Base-by-base conservation (phyloP, 257 asterid species). In the Mentha longifolia region DNA sequence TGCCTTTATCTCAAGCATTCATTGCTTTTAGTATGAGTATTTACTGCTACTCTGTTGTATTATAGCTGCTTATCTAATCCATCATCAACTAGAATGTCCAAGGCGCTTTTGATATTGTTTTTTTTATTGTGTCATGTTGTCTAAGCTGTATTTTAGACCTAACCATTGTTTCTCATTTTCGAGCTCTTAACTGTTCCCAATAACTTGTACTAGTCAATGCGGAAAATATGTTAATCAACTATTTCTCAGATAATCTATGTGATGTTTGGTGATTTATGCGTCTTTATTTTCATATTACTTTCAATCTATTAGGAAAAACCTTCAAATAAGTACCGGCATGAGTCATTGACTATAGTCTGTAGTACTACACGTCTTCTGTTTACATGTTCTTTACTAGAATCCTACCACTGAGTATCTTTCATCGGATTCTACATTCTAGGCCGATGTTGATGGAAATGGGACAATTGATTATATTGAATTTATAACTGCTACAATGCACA, bases 361-460 rank as follows among this genome's bases (percentile, higher is more conserved):
- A 3, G 16, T 12, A 45, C 51, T 13, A 50, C 7, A 52, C 8
- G 3, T 49, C 71, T 66, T 47, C 4, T 47, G 2, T 65, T 31
- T 30, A 35, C 37, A 9, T 5, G 28, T 47, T 65, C 59, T 46
- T 46, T 65, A 7, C 4, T 15, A 46, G 45, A 65, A 25, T 25
- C 25, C 59, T 14, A 13, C 47, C 15, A 15, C 51, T 6, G 28
- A 61, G 58, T n/a, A 5, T 25, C 10, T 11, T 15, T 62, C 2
- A 68, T 46, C 55, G 41, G 46, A 14, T 69, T 58, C 16, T 41
- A 51, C 3, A 70, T 78, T 71, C 73, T 81, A 91, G 97, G 96
- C 97, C 76, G 97, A 91, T 37, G 96, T 87, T 62, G 97, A 91
- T 75, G 97, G 97, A 70, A 87, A 89, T 55, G 97, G 97, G 74